Base-by-base conservation (phyloP, 2,329 filamentous ascomycete species). In the Phoma sp. region DNA sequence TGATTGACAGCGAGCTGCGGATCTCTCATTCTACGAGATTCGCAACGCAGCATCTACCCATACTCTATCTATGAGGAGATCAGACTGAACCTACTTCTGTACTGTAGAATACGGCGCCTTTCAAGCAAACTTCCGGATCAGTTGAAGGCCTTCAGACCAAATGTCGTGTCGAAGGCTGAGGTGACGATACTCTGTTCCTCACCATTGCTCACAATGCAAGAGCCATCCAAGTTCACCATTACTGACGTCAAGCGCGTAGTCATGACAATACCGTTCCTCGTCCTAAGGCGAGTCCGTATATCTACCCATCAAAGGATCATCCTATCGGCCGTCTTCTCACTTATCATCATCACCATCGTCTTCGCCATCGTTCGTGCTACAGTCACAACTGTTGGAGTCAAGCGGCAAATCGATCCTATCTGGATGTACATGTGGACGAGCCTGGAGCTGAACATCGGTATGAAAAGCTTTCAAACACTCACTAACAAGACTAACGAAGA, bases 311-410 rank as follows among this genome's bases (percentile, higher is more conserved):
- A 56, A 7, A 50, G 40, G 25, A 17, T 54, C 6, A 52, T 37
- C 0, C 18, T 61, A 15, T 51, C 45, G 4, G 30, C 18, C n/a
- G 34, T 61, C 7, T 58, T 58, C 21, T 58, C 55, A 3, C 52
- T 61, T n/a, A 55, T 58, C 4, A 18, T 61, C 10, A 42, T 61
- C 25, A 58, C 55, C 2, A 58, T 61, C 11, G 23, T 42, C 1
- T 50, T 58, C 18, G 55, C 55, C 2, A 40, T 61, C 18, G 20
- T 52, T 7, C 30, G 58, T 9, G 58, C 46, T 3, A 46, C 43
- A 3, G 34, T 58, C 14, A 51, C 55, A 2, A 56, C 48, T 2
- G 26, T 32, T 2, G 40, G 32, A n/a, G 46, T 49, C n/a, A 43
- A 47, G 21, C 21, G 26, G 5, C 55, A 61, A 18, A 53, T 58